Evolutionary conservation across 768 basidiomycete species (phyloP).

Genomic region (Hygrocybe punicea): DNA sequence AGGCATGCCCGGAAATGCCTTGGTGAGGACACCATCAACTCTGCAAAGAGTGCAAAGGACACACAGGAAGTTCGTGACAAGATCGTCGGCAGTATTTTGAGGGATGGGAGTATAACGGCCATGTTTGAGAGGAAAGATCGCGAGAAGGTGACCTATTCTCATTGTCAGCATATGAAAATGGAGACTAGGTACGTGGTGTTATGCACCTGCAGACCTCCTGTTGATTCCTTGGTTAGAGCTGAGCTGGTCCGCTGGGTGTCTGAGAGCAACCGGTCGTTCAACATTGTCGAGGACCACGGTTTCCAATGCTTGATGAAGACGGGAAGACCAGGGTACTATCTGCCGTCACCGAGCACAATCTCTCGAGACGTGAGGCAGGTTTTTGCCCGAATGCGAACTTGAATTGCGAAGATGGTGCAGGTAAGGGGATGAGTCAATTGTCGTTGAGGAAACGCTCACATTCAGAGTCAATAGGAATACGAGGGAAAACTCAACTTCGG

Average conservation of each 20-base stretch:
- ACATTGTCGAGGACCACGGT: no score
- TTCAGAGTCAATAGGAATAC: constrained; percentile 23
- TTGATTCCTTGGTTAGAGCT: constrained; percentile 14
- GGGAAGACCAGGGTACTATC: constrained; percentile 33
- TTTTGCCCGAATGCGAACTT: constrained; percentile 18
- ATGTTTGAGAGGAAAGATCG: constrained; percentile 30
- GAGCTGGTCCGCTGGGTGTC: constrained; percentile 37
- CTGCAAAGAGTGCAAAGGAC: constrained; percentile 1
- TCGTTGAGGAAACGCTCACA: constrained; percentile 9
- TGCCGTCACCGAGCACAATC: constrained; percentile 35
- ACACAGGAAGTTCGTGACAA: constrained; percentile 3
- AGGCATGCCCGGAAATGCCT: constrained; percentile 33
- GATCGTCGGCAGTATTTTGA: constrained; percentile 4
- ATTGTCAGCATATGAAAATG: constrained; percentile 20
- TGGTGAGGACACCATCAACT: constrained; percentile 24
- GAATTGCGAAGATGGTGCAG: constrained; percentile 31
- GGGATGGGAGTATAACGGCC: constrained; percentile 23
- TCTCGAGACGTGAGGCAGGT: constrained; percentile 31
- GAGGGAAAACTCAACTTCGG: constrained; percentile 30
- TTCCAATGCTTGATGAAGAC: no score
- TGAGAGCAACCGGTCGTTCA: constrained; percentile 32
- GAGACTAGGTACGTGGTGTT: constrained; percentile 21
- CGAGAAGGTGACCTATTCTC: constrained; percentile 30
- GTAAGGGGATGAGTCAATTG: constrained; percentile 13
- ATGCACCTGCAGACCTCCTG: not conserved